Evolutionary conservation across 305 asterid genomes (phyloP).

Genomic region (Fraxinus dipetala): DNA sequence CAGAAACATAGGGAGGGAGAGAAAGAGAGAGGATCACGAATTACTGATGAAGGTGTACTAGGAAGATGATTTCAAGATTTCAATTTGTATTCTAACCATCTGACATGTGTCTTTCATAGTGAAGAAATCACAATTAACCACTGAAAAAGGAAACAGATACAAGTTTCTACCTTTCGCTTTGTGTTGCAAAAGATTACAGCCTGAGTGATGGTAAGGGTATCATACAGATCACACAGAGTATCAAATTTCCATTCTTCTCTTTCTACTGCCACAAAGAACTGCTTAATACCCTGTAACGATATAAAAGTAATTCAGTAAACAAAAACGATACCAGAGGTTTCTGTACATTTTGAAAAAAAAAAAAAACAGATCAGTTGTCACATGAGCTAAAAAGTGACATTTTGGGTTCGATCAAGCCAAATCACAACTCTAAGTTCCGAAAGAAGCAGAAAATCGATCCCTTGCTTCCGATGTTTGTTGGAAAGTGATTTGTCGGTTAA

Average conservation of each 20-base stretch:
- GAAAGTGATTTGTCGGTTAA: background rate
- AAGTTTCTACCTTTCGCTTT: conserved; percentile 12
- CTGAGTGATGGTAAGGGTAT: conserved; percentile 92
- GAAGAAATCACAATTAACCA: background rate
- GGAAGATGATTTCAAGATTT: background rate
- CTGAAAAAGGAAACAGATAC: background rate
- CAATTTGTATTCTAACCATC: background rate
- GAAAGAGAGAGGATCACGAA: background rate
- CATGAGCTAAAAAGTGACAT: conserved; percentile 3
- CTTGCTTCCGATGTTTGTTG: background rate
- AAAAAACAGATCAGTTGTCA: background rate
- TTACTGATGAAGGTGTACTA: background rate
- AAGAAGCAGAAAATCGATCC: background rate
- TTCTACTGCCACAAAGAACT: conserved; percentile 96
- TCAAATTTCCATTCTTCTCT: conserved; percentile 97
- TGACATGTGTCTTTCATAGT: background rate
- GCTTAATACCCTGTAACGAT: conserved; percentile 81
- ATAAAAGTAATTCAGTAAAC: background rate
- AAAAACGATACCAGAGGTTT: conserved; percentile 3
- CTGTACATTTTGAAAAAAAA: background rate
- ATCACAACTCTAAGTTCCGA: background rate
- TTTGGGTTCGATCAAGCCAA: background rate
- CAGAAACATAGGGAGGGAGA: background rate
- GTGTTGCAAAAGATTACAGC: conserved; percentile 64
- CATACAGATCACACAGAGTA: conserved; percentile 90